These are phyloP conservation scores for Sporothrix humicola DNA, from an alignment of 2,329 filamentous ascomycete genomes.

Conservation along the genomic window DNA sequence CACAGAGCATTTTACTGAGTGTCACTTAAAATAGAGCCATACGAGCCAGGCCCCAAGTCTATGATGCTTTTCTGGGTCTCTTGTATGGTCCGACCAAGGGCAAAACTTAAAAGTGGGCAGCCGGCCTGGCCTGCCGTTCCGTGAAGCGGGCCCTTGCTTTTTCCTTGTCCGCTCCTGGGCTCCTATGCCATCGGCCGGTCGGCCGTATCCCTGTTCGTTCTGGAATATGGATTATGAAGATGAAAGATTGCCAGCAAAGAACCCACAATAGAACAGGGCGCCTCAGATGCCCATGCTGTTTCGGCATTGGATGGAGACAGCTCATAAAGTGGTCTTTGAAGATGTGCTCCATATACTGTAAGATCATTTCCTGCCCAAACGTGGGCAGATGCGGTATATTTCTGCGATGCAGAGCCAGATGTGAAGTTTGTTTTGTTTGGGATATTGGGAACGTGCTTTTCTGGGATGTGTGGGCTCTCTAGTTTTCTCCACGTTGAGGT, in stretches of 20 bases:
- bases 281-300: not conserved
- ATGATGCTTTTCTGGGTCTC: not conserved
- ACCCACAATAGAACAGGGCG: not conserved
- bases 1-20: no score
- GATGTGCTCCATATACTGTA: no score
- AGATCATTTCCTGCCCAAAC: not conserved
- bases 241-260: not conserved
- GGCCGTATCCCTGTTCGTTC: constrained; percentile 2
- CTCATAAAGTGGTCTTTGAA: not conserved
- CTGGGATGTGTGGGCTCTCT: not conserved
- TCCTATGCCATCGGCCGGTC: constrained; percentile 15
- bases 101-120: not conserved
- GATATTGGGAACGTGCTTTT: not conserved
- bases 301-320: not conserved
- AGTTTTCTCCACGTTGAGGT: constrained; percentile 21
- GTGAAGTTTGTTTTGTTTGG: not conserved
- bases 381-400: constrained; percentile 2
- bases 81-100: constrained; percentile 16
- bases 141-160: not conserved
- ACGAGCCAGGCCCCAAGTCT: not conserved
- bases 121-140: not conserved
- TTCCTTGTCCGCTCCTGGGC: not conserved
- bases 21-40: no score
- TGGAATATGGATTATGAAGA: not conserved
- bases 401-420: not conserved